These are phyloP conservation scores for Syzygium jambos DNA, from an alignment of 345 rosid genomes.

Conservation along the genomic window DNA sequence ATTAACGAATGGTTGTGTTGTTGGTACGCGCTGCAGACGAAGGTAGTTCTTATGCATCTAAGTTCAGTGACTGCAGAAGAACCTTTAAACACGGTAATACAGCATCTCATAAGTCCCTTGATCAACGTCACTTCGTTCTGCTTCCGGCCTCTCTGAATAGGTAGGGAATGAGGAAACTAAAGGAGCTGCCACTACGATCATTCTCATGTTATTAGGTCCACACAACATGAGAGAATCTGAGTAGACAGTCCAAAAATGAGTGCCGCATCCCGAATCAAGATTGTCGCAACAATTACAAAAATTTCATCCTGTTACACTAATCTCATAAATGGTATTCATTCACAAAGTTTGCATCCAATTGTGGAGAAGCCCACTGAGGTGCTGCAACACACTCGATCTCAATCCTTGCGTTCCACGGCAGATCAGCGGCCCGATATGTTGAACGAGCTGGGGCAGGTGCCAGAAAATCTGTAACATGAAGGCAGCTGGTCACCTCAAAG, in stretches of 20 bases:
- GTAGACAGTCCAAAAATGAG: too few species aligned
- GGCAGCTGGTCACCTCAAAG: neutral
- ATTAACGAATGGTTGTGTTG: too few species aligned
- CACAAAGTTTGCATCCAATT: neutral
- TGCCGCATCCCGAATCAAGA: neutral
- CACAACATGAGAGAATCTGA: too few species aligned
- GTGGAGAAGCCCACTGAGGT: conserved; percentile 6
- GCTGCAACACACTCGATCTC: conserved; percentile 92
- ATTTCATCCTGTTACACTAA: neutral
- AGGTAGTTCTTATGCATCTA: neutral
- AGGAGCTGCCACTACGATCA: neutral
- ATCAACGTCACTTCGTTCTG: neutral
- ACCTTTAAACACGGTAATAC: neutral
- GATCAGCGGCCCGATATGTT: conserved; percentile 83
- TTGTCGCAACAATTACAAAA: neutral
- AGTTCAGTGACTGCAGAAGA: neutral
- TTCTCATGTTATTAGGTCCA: neutral
- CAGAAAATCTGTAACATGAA: conserved; percentile 63
- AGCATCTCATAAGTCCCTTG: neutral
- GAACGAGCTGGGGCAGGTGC: conserved; percentile 79
- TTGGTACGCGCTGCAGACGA: rapidly evolving
- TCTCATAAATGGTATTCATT: neutral
- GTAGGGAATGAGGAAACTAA: neutral
- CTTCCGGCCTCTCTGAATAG: neutral
- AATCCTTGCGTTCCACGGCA: conserved; percentile 74